phyloP scores from a whole-genome alignment of 1,139 yeast genomes.

The Neolecta irregularis region DNA sequence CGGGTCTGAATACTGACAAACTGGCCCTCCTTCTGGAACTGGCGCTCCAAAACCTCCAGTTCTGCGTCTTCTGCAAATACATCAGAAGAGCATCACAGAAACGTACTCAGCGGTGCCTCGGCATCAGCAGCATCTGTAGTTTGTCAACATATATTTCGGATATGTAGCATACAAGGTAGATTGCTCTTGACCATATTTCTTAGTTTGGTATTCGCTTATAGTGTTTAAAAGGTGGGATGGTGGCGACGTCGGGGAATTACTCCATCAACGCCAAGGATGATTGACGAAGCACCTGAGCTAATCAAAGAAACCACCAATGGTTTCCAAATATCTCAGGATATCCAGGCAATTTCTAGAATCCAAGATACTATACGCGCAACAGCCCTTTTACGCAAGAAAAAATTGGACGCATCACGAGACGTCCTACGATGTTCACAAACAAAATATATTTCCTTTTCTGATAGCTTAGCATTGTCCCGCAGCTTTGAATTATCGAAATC shows the following conservation, averaged over 20 bases:
- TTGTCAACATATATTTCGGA: no score
- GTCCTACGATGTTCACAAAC: slow-evolving; percentile 10
- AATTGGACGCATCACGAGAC: slow-evolving; percentile 14
- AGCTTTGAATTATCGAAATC: slow-evolving; percentile 21
- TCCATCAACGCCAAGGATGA: background rate
- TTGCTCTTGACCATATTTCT: no score
- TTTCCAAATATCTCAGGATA: slow-evolving; percentile 16
- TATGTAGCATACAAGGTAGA: background rate
- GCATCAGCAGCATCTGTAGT: slow-evolving; percentile 10
- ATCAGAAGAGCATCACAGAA: no score
- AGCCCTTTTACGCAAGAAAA: slow-evolving; percentile 13
- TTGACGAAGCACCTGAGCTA: slow-evolving; percentile 6
- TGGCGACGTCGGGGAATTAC: background rate
- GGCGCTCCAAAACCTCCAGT: slow-evolving; percentile 56
- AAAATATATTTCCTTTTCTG: background rate
- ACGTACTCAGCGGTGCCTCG: slow-evolving; percentile 42
- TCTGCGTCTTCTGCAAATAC: no score
- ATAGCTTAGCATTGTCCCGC: slow-evolving; percentile 20
- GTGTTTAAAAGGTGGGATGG: background rate
- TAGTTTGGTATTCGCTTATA: background rate
- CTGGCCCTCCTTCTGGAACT: slow-evolving; percentile 69
- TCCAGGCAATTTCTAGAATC: slow-evolving; percentile 16
- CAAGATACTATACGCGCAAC: slow-evolving; percentile 13
- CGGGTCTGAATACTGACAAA: slow-evolving; percentile 65
- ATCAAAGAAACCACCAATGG: slow-evolving; percentile 13